These are phyloP conservation scores for Stagonosporopsis tanaceti DNA, from an alignment of 2,329 filamentous ascomycete species.

Conservation along the genomic window DNA sequence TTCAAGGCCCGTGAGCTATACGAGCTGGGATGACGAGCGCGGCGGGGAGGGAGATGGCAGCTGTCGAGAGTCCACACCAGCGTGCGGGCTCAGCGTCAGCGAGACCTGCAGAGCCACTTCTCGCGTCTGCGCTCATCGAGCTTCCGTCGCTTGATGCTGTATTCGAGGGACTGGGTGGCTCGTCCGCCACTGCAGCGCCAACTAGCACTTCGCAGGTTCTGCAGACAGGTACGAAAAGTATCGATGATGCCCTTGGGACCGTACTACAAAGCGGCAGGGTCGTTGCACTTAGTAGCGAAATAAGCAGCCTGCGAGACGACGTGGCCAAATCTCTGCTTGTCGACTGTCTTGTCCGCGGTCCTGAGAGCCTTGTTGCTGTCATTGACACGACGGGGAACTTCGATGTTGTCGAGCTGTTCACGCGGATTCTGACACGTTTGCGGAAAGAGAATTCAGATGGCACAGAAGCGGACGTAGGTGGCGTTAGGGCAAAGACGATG, in stretches of 20 bases:
- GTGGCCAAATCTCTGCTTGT: constrained; percentile 45
- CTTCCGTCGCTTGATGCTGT: background rate
- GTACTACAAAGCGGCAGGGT: background rate
- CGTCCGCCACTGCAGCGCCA: background rate
- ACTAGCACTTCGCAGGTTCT: background rate
- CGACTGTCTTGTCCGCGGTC: constrained; percentile 47
- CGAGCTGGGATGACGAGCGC: background rate
- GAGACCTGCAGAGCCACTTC: constrained; percentile 2
- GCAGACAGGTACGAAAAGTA: background rate
- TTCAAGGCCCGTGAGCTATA: background rate
- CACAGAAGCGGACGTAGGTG: background rate
- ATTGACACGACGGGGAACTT: constrained; percentile 58
- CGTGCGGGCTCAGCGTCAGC: background rate
- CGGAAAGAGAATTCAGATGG: background rate
- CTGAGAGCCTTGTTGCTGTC: constrained; percentile 47
- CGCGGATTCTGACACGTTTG: background rate
- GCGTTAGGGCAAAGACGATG: background rate
- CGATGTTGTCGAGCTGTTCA: constrained; percentile 51
- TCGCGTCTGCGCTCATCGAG: constrained; percentile 7
- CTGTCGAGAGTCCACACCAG: background rate
- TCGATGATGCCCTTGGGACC: background rate
- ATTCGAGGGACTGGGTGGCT: background rate
- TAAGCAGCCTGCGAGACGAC: background rate
- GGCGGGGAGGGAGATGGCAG: background rate
- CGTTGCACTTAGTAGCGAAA: constrained; percentile 5